Evolutionary conservation across 495 filamentous ascomycete species (phyloP).

Genomic region (Penicillium dipodomyicola): DNA sequence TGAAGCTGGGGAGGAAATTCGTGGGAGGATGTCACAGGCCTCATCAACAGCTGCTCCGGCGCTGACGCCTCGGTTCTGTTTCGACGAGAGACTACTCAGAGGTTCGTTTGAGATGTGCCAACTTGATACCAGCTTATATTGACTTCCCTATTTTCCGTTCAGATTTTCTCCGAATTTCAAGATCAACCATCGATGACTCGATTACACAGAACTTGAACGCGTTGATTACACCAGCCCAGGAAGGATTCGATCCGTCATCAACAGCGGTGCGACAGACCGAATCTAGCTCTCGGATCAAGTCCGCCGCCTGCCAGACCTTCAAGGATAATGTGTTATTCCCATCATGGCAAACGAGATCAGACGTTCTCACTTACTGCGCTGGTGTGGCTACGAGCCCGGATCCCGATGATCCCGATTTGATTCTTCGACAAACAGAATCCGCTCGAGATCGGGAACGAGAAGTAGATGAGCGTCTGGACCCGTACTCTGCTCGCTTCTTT

Average conservation of each 20-base stretch:
- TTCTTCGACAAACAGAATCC: constrained; percentile 66
- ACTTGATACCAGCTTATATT: not conserved
- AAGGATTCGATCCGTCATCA: constrained; percentile 77
- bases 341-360: constrained; percentile 81
- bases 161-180: constrained; percentile 94
- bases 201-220: constrained; percentile 94
- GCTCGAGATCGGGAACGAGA: constrained; percentile 68
- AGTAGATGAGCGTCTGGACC: constrained; percentile 87
- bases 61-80: constrained; percentile 89
- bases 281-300: constrained; percentile 48
- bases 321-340: constrained; percentile 79
- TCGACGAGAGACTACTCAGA: constrained; percentile 79
- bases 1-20: constrained; percentile 19
- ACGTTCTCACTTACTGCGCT: constrained; percentile 87
- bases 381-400: constrained; percentile 84
- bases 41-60: constrained; percentile 53
- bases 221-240: constrained; percentile 68
- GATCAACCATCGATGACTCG: constrained; percentile 83
- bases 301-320: constrained; percentile 64
- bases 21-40: constrained; percentile 58
- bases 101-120: constrained; percentile 48
- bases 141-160: constrained; percentile 12
- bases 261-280: constrained; percentile 59
- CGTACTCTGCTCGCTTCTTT: constrained; percentile 83
- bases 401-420: constrained; percentile 79